Percentiles rank a stretch among this genome's conserved stretches.
Conservation (phyloP, 2,329 filamentous ascomycete genomes). For the Xylariaceae sp. region DNA sequence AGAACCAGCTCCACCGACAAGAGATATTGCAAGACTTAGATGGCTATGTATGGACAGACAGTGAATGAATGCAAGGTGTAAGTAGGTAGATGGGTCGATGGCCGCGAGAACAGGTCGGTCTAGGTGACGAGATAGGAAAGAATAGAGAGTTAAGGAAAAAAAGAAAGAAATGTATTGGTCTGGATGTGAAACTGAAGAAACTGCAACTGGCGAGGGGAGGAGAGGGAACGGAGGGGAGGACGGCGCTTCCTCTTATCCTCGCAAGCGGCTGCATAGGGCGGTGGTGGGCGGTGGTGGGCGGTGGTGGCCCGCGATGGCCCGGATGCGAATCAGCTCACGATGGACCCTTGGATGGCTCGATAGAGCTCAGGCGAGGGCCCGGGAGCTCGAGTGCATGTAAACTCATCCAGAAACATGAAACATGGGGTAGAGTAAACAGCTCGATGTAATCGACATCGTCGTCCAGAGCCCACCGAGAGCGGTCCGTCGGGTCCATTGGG, state of each 20-base stretch:
- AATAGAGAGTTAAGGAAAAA: conserved; percentile 20
- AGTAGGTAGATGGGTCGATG: conserved; percentile 20
- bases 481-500: conserved; percentile 13
- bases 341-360: conserved; percentile 7
- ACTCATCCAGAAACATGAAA: conserved; percentile 32
- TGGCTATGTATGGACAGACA: conserved; percentile 18
- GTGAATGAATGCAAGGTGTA: no score
- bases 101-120: conserved; percentile 23
- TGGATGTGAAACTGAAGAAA: conserved; percentile 28
- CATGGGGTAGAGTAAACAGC: conserved; percentile 24
- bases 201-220: conserved; percentile 18
- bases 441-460: conserved; percentile 11
- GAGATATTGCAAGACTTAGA: conserved; percentile 8
- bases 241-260: conserved; percentile 30
- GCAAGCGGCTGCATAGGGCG: no score
- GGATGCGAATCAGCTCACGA: conserved; percentile 26
- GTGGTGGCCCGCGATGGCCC: conserved; percentile 23
- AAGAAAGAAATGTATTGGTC: conserved; percentile 27
- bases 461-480: conserved; percentile 13
- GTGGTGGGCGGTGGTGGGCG: no score
- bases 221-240: conserved; percentile 23
- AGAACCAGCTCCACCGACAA: conserved; percentile 29
- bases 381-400: conserved; percentile 19
- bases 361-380: conserved; percentile 7
- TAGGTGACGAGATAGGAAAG: conserved; percentile 19